These are phyloP conservation scores for Sporothrix inflata DNA, from an alignment of 2,329 filamentous ascomycete genomes.

Conservation along the genomic window DNA sequence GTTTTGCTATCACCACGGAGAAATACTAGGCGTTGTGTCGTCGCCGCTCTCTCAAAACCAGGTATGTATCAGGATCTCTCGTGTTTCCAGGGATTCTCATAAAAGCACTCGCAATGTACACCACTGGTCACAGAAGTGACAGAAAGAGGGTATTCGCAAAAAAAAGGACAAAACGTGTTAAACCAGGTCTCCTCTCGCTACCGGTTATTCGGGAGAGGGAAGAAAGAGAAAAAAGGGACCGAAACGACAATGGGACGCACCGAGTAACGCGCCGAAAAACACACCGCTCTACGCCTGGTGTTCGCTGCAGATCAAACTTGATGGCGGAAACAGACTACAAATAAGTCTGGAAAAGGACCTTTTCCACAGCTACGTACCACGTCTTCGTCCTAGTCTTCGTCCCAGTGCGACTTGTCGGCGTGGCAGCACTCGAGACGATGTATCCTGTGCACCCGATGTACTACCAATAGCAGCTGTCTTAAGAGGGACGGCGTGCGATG, in stretches of 20 bases:
- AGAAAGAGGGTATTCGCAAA: background rate
- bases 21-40: background rate
- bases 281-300: constrained; percentile 5
- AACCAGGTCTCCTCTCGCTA: background rate
- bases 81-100: background rate
- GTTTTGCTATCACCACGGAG: background rate
- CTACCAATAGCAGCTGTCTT: background rate
- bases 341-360: background rate
- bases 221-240: background rate
- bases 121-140: background rate
- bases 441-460: constrained; percentile 4
- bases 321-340: background rate
- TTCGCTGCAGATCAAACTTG: constrained; percentile 11
- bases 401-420: constrained; percentile 1
- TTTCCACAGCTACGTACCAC: background rate
- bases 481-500: background rate
- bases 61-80: constrained; percentile 2
- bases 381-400: background rate
- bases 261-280: constrained; percentile 9
- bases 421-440: constrained; percentile 16
- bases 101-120: background rate
- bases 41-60: background rate
- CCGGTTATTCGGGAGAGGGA: background rate
- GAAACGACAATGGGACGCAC: background rate
- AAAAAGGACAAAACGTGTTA: background rate